These are phyloP conservation scores for Penicillium diatomitis DNA, from an alignment of 495 filamentous ascomycete species.

Conservation along the genomic window DNA sequence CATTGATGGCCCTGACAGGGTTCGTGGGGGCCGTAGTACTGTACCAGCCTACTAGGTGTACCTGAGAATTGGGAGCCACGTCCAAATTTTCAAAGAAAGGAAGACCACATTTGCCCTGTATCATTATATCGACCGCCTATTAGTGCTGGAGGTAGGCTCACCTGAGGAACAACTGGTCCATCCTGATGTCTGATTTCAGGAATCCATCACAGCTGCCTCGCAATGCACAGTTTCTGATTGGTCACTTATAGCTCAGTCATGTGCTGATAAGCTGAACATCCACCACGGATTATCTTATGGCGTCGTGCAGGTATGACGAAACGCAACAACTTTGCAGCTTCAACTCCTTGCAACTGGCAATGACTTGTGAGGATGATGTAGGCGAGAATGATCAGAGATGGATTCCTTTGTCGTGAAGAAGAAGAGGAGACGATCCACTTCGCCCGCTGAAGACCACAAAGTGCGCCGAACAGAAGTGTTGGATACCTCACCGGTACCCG, in stretches of 20 bases:
- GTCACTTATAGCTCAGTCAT: slow-evolving; percentile 26
- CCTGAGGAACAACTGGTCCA: too few species aligned
- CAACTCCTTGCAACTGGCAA: neutral
- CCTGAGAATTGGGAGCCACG: too few species aligned
- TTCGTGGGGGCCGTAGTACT: too few species aligned
- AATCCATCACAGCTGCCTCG: too few species aligned
- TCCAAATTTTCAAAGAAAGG: too few species aligned
- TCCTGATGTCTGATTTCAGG: too few species aligned
- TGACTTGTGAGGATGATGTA: neutral
- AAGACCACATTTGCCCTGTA: too few species aligned
- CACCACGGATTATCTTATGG: slow-evolving; percentile 10
- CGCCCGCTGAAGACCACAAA: neutral
- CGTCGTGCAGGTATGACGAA: neutral
- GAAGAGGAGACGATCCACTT: slow-evolving; percentile 26
- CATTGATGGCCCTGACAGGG: neutral
- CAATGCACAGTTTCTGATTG: slow-evolving; percentile 14
- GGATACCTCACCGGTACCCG: neutral
- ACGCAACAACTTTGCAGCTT: too few species aligned
- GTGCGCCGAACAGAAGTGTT: too few species aligned
- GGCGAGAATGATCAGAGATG: slow-evolving; percentile 26
- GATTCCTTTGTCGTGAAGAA: slow-evolving; percentile 51
- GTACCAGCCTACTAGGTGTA: too few species aligned
- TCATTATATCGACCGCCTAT: too few species aligned
- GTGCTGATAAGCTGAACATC: slow-evolving; percentile 14
- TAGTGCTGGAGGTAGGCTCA: too few species aligned